Evolutionary conservation across 768 basidiomycete species (phyloP).

Genomic region (Cystofilobasidium capitatum): DNA sequence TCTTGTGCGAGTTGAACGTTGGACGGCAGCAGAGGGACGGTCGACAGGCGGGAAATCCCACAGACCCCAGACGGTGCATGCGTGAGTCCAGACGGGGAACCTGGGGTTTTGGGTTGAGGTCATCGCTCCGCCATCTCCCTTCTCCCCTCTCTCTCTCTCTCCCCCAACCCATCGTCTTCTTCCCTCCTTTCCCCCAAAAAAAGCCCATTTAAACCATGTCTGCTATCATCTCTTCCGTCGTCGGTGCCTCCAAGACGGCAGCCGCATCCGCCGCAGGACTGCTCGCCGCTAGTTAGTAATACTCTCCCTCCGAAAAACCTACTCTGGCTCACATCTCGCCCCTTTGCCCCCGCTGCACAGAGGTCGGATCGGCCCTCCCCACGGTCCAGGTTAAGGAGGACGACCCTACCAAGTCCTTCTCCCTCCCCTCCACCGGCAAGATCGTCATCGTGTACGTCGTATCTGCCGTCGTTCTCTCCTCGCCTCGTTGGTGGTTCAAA

Average conservation of each 20-base stretch:
- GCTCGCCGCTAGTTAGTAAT: background rate
- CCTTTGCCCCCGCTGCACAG: background rate
- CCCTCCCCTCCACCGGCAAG: slow-evolving; percentile 23
- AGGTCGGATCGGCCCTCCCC: slow-evolving; percentile 21
- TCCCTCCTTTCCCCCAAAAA: background rate
- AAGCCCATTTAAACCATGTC: background rate
- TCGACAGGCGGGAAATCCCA: no score
- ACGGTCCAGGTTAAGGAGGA: slow-evolving; percentile 23
- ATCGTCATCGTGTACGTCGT: slow-evolving; percentile 18
- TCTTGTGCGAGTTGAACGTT: no score
- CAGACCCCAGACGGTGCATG: no score
- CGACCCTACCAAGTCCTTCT: slow-evolving; percentile 17
- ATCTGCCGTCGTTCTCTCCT: background rate
- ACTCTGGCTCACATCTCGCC: background rate
- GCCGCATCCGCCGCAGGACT: slow-evolving; percentile 8
- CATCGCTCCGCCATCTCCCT: background rate
- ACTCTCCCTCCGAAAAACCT: no score
- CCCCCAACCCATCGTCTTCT: slow-evolving; percentile 2
- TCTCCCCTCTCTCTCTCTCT: background rate
- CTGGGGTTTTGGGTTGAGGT: no score
- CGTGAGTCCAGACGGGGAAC: no score
- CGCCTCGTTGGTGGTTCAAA: background rate
- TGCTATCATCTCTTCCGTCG: slow-evolving; percentile 15
- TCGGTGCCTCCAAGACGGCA: slow-evolving; percentile 7
- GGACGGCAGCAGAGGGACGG: no score